Conservation (phyloP, 352 stramenopile genomes). For the Halophytophthora polymorphica region DNA sequence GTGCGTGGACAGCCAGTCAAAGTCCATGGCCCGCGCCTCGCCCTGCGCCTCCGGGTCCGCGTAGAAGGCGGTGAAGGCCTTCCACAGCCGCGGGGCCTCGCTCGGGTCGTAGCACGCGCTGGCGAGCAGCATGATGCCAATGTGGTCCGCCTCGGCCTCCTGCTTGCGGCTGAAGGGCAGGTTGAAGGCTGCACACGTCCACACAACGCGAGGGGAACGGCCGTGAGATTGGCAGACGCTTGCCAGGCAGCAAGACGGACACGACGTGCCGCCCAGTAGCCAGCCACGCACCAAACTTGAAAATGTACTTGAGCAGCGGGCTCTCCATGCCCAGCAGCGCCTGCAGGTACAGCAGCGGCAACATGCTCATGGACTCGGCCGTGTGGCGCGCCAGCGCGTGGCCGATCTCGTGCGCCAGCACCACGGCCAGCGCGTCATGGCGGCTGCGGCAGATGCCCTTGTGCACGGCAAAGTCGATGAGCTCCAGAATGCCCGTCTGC, state of each 20-base stretch:
- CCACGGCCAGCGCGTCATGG: conserved; percentile 64
- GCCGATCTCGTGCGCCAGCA: conserved; percentile 63
- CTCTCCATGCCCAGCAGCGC: conserved; percentile 48
- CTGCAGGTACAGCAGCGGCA: conserved; percentile 49
- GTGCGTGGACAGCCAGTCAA: conserved; percentile 66
- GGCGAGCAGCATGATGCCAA: conserved; percentile 75
- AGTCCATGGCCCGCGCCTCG: conserved; percentile 31
- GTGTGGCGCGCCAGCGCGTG: conserved; percentile 64
- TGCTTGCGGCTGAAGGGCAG: conserved; percentile 62
- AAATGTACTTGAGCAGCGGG: conserved; percentile 60
- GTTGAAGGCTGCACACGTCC: conserved; percentile 33
- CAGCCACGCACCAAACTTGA: conserved; percentile 40
- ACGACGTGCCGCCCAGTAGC: too few relatives aligned
- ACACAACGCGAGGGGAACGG: too few relatives aligned
- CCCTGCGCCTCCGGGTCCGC: conserved; percentile 27
- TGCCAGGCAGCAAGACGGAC: too few relatives aligned
- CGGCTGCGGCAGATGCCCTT: conserved; percentile 52
- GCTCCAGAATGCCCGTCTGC: conserved; percentile 60
- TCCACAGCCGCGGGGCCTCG: conserved; percentile 47
- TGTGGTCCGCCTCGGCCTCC: conserved; percentile 68
- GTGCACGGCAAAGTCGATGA: conserved; percentile 60
- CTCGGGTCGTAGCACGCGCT: conserved; percentile 68
- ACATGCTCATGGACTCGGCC: conserved; percentile 57
- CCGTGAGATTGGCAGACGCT: too few relatives aligned
- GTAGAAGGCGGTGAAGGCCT: conserved; percentile 35